These are phyloP conservation scores for Tricharina praecox DNA, from an alignment of 495 filamentous ascomycete species.

Conservation along the genomic window DNA sequence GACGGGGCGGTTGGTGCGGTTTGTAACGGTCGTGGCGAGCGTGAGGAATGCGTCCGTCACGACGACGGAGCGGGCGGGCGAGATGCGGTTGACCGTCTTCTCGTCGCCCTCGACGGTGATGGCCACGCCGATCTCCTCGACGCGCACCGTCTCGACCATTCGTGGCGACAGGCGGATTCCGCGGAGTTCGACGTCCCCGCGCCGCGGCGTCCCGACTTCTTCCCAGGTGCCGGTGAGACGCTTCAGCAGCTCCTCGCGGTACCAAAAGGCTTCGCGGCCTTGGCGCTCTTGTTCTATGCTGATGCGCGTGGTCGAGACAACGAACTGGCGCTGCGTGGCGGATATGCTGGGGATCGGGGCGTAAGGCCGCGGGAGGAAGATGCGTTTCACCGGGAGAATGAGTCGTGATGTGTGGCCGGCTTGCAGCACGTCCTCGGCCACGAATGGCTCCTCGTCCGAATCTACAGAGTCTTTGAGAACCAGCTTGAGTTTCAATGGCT, in stretches of 20 bases:
- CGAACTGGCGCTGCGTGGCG: slow-evolving; percentile 65
- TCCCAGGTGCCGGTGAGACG: slow-evolving; percentile 54
- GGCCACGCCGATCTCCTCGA: slow-evolving; percentile 62
- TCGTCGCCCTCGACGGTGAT: slow-evolving; percentile 32
- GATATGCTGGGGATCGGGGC: slow-evolving; percentile 67
- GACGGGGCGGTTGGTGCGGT: slow-evolving; percentile 51
- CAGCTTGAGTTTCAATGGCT: slow-evolving; percentile 46
- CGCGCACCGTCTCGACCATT: slow-evolving; percentile 69
- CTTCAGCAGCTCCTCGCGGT: slow-evolving; percentile 66
- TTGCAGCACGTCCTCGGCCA: slow-evolving; percentile 35
- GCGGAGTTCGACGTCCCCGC: slow-evolving; percentile 59
- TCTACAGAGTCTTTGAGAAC: slow-evolving; percentile 22
- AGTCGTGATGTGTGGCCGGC: slow-evolving; percentile 66
- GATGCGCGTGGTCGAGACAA: slow-evolving; percentile 62
- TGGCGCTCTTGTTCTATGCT: slow-evolving; percentile 63
- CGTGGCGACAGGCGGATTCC: slow-evolving; percentile 50
- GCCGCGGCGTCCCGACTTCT: slow-evolving; percentile 39
- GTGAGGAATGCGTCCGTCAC: slow-evolving; percentile 54
- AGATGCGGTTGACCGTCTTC: slow-evolving; percentile 1
- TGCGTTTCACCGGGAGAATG: slow-evolving; percentile 55
- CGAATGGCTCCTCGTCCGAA: neutral
- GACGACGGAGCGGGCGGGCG: slow-evolving; percentile 38
- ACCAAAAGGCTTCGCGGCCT: slow-evolving; percentile 80
- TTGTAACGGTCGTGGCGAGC: slow-evolving; percentile 48
- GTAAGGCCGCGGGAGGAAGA: slow-evolving; percentile 60